These are phyloP conservation scores for Ustilago sp. DNA, from an alignment of 1,284 basidiomycete genomes.

Conservation along the genomic window DNA sequence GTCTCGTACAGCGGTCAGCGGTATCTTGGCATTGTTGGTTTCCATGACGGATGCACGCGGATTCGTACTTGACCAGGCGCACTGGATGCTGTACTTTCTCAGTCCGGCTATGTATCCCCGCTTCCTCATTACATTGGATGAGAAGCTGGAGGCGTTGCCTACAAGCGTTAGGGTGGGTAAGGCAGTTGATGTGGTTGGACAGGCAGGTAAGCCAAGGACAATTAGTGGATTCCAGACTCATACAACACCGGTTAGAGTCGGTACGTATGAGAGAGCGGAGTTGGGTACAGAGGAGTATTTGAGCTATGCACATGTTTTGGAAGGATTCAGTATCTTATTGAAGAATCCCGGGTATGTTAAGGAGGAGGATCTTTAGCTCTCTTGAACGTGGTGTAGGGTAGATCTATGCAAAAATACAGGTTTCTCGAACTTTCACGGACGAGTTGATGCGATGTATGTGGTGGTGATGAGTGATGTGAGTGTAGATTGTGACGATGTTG, in stretches of 20 bases:
- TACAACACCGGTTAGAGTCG: constrained; percentile 92
- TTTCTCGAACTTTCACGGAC: background rate
- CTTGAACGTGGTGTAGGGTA: background rate
- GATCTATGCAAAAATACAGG: background rate
- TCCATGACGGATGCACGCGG: constrained; percentile 93
- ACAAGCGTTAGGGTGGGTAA: constrained; percentile 96
- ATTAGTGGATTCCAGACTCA: constrained; percentile 78
- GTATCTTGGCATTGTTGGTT: constrained; percentile 85
- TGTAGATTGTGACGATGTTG: background rate
- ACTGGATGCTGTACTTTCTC: constrained; percentile 99
- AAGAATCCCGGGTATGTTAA: constrained; percentile 71
- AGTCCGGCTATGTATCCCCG: constrained; percentile 96
- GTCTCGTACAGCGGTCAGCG: constrained; percentile 89
- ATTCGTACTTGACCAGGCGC: constrained; percentile 93
- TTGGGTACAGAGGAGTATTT: constrained; percentile 97
- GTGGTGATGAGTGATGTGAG: background rate
- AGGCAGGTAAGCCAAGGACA: constrained; percentile 70
- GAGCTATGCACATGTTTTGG: constrained; percentile 78
- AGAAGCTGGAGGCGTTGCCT: constrained; percentile 78
- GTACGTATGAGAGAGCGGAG: constrained; percentile 92
- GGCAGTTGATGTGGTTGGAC: constrained; percentile 71
- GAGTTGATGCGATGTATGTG: background rate
- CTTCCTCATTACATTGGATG: constrained; percentile 95
- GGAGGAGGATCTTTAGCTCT: constrained; percentile 49
- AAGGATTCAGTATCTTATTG: constrained; percentile 67